These are phyloP conservation scores for Hortiboletus flavorubellus DNA, from an alignment of 768 basidiomycete genomes.

Conservation along the genomic window DNA sequence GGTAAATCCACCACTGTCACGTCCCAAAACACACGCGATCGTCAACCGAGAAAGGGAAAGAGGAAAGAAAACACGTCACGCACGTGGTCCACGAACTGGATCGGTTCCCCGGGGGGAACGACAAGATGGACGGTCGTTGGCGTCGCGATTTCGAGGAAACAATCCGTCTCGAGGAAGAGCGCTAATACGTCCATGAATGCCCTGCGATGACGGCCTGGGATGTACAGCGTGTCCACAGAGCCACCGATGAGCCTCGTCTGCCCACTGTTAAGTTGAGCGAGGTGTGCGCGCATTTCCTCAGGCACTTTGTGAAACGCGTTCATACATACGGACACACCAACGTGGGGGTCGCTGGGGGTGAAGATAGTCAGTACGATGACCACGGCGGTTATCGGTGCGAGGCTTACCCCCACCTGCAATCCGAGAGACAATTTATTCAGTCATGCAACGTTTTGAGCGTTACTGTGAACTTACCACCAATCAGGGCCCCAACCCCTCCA, in stretches of 20 bases:
- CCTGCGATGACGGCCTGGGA: conserved; percentile 40
- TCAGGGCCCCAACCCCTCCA: conserved; percentile 41
- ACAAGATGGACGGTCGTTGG: conserved; percentile 46
- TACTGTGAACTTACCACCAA: conserved; percentile 39
- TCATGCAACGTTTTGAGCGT: neutral
- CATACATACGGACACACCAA: conserved; percentile 44
- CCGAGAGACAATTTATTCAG: conserved; percentile 3
- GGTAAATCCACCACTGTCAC: conserved; percentile 45
- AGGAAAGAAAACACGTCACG: conserved; percentile 6
- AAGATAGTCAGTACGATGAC: neutral
- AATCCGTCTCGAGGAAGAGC: conserved; percentile 44
- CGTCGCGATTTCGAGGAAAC: conserved; percentile 48
- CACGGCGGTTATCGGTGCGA: neutral
- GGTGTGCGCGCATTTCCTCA: conserved; percentile 33
- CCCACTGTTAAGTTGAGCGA: conserved; percentile 35
- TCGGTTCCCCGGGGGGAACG: conserved; percentile 36
- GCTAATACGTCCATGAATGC: conserved; percentile 41
- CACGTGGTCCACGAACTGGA: conserved; percentile 48
- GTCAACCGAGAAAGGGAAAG: neutral
- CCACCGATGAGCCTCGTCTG: conserved; percentile 43
- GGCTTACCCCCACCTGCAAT: conserved; percentile 42
- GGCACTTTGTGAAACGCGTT: conserved; percentile 38
- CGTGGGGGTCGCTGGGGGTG: conserved; percentile 38
- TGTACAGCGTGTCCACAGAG: conserved; percentile 47
- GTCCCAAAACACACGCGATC: neutral